Evolutionary conservation across 768 basidiomycete genomes (phyloP).

Genomic region (Ephemerocybe angulata): DNA sequence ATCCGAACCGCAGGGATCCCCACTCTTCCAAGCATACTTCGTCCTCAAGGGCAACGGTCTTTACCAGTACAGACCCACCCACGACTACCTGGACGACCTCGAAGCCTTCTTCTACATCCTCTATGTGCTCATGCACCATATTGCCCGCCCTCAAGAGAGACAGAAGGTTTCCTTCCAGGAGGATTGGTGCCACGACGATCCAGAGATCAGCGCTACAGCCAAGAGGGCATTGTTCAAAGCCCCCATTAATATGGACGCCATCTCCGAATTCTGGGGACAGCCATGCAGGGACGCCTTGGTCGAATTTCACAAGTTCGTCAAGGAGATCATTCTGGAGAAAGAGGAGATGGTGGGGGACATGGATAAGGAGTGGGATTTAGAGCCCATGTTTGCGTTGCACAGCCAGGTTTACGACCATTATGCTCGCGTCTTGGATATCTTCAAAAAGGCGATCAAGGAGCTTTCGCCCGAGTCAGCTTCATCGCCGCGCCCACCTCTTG

Average conservation of each 20-base stretch:
- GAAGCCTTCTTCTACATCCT: background rate
- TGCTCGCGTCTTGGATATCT: background rate
- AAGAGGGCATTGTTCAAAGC: too few species aligned
- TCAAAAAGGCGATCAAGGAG: background rate
- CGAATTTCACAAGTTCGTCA: too few species aligned
- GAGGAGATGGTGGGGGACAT: too few species aligned
- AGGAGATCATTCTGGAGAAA: too few species aligned
- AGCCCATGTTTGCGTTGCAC: too few species aligned
- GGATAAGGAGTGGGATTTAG: too few species aligned
- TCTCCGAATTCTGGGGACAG: too few species aligned
- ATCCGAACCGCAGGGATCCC: background rate
- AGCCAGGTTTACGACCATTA: background rate
- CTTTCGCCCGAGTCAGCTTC: too few species aligned
- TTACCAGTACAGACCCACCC: background rate
- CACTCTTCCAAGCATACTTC: background rate
- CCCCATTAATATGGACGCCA: too few species aligned
- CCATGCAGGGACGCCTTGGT: too few species aligned
- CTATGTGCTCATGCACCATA: background rate
- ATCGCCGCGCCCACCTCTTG: too few species aligned
- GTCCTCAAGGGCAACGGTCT: background rate
- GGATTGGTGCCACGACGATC: background rate
- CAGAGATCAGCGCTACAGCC: too few species aligned
- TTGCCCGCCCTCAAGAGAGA: background rate
- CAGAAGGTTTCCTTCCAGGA: background rate
- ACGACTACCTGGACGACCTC: background rate